Conservation (phyloP, 768 basidiomycete genomes). For the Rhizopogon salebrosus region DNA sequence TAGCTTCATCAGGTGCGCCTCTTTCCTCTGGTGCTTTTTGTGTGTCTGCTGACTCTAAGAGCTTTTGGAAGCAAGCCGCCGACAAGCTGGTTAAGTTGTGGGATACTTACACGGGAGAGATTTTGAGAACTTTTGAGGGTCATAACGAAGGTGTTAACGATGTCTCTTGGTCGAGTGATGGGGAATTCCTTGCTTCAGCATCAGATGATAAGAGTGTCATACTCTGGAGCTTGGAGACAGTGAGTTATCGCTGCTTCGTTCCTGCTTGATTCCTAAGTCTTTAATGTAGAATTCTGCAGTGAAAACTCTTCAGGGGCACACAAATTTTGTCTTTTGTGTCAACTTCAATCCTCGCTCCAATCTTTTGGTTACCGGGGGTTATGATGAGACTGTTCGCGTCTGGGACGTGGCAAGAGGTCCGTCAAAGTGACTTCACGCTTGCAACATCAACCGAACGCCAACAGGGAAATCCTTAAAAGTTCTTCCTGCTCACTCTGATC, state of each 20-base stretch:
- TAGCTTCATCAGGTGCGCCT: constrained; percentile 80
- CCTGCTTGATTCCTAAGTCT: neutral
- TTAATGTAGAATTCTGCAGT: constrained; percentile 47
- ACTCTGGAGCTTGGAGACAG: constrained; percentile 76
- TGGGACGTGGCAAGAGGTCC: constrained; percentile 92
- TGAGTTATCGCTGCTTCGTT: constrained; percentile 21
- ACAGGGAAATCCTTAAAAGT: constrained; percentile 81
- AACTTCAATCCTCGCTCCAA: constrained; percentile 90
- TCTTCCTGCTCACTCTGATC: constrained; percentile 94
- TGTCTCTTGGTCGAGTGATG: constrained; percentile 83
- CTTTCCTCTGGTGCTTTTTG: constrained; percentile 1
- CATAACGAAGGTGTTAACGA: constrained; percentile 86
- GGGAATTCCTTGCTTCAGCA: constrained; percentile 80
- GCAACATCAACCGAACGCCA: constrained; percentile 1
- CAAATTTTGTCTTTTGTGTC: constrained; percentile 91
- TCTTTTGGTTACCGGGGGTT: constrained; percentile 88
- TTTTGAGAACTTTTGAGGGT: constrained; percentile 66
- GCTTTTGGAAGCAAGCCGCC: constrained; percentile 58
- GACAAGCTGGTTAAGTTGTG: constrained; percentile 82
- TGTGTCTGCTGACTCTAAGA: constrained; percentile 15
- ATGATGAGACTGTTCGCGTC: constrained; percentile 93
- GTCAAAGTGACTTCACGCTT: constrained; percentile 3
- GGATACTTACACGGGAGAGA: constrained; percentile 68
- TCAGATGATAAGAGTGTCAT: constrained; percentile 90
- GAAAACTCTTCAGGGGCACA: constrained; percentile 77